Evolutionary conservation across 2,329 filamentous ascomycete species (phyloP).

Genomic region (Colletotrichum destructivum): DNA sequence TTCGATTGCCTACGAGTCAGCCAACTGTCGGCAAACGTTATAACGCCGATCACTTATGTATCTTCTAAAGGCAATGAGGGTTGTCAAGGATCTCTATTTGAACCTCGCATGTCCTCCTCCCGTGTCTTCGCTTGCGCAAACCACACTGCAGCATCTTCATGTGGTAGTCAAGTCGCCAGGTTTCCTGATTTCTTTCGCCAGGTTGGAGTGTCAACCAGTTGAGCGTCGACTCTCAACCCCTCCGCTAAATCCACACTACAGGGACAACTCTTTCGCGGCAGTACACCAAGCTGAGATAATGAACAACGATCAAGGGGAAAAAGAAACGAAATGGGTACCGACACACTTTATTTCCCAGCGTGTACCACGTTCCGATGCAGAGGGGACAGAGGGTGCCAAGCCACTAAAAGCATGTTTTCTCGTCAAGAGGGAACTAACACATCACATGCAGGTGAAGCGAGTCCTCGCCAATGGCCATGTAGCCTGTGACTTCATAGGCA

Average conservation of each 20-base stretch:
- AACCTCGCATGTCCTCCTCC: no score
- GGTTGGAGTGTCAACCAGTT: no score
- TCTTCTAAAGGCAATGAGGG: background rate
- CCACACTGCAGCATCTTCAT: no score
- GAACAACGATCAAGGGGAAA: background rate
- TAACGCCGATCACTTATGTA: no score
- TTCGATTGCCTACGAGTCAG: slow-evolving; percentile 2
- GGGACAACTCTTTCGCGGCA: no score
- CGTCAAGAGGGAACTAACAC: background rate
- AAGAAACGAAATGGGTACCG: background rate
- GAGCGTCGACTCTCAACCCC: no score
- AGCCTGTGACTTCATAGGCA: slow-evolving; percentile 27
- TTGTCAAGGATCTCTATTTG: background rate
- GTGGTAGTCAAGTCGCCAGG: no score
- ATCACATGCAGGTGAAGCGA: background rate
- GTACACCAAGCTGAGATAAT: no score
- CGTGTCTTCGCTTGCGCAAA: no score
- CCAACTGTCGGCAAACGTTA: background rate
- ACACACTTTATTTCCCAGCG: background rate
- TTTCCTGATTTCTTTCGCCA: no score
- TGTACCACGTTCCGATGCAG: background rate
- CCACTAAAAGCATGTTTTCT: background rate
- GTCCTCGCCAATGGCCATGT: slow-evolving; percentile 12
- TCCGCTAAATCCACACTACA: no score
- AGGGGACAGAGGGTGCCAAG: slow-evolving; percentile 5